Evolutionary conservation across 2,329 filamentous ascomycete species (phyloP).

Genomic region (Sporothrix pallida): DNA sequence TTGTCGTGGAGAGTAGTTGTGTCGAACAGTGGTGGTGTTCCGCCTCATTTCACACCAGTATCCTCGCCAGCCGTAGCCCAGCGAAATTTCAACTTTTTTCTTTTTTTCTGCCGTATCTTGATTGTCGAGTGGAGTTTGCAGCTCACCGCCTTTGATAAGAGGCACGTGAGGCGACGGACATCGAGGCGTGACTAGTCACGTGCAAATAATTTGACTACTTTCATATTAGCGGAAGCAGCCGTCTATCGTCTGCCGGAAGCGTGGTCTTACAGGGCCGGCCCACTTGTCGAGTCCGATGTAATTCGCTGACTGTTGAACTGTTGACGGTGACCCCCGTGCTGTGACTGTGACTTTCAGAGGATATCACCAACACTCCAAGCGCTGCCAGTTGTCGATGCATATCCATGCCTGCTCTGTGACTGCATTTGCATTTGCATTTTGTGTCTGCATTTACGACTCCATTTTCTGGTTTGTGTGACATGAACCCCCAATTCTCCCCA

Average conservation of each 20-base stretch:
- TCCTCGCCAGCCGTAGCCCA: neutral
- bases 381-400: neutral
- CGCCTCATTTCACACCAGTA: neutral
- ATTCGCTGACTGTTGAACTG: neutral
- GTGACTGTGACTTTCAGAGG: neutral
- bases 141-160: slow-evolving; percentile 34
- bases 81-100: slow-evolving; percentile 34
- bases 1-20: neutral
- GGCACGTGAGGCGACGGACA: neutral
- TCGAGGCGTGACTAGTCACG: neutral
- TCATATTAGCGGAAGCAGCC: neutral
- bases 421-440: neutral
- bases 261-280: slow-evolving; percentile 3
- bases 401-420: neutral
- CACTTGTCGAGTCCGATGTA: neutral
- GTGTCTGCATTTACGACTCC: neutral
- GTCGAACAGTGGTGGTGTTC: neutral
- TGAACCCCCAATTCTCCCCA: neutral
- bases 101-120: slow-evolving; percentile 36
- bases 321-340: neutral
- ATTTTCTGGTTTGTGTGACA: neutral
- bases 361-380: neutral
- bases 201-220: neutral
- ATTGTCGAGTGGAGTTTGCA: neutral
- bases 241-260: slow-evolving; percentile 15